These are phyloP conservation scores for Calocybe gambosa DNA, from an alignment of 1,284 basidiomycete genomes.

Conservation along the genomic window DNA sequence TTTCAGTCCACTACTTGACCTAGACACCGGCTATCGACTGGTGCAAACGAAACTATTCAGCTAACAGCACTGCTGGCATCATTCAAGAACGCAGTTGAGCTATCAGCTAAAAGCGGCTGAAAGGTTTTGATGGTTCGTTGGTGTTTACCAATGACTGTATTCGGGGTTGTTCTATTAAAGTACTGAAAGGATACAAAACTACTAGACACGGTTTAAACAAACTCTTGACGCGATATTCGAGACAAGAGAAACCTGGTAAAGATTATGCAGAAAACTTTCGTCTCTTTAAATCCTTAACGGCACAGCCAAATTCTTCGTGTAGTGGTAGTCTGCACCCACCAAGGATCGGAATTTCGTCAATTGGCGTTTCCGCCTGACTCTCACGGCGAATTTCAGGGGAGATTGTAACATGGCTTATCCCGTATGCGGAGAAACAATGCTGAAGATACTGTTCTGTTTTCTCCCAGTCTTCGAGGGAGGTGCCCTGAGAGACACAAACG, in stretches of 20 bases:
- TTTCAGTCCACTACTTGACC: constrained; percentile 8
- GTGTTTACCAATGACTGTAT: too few relatives aligned
- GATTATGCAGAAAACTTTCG: constrained; percentile 20
- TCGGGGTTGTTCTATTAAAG: not conserved
- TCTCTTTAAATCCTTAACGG: constrained; percentile 31
- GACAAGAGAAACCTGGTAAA: too few relatives aligned
- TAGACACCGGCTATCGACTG: constrained; percentile 89
- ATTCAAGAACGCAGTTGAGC: constrained; percentile 90
- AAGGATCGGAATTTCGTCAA: constrained; percentile 20
- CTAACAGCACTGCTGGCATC: constrained; percentile 87
- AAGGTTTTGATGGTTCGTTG: too few relatives aligned
- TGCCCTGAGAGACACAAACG: constrained; percentile 37
- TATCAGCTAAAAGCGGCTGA: constrained; percentile 33
- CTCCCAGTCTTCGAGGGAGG: constrained; percentile 40
- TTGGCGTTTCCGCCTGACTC: constrained; percentile 22
- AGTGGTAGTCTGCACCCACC: constrained; percentile 29
- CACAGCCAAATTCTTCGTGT: constrained; percentile 35
- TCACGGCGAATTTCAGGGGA: constrained; percentile 38
- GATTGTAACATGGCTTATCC: constrained; percentile 43
- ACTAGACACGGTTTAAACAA: not conserved
- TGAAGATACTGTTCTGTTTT: constrained; percentile 37
- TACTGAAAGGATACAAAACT: not conserved
- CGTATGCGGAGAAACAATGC: constrained; percentile 42
- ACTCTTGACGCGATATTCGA: not conserved
- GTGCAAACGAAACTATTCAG: constrained; percentile 93